These are phyloP conservation scores for Herpomyces periplanetae DNA, from an alignment of 2,329 filamentous ascomycete species.

Conservation along the genomic window DNA sequence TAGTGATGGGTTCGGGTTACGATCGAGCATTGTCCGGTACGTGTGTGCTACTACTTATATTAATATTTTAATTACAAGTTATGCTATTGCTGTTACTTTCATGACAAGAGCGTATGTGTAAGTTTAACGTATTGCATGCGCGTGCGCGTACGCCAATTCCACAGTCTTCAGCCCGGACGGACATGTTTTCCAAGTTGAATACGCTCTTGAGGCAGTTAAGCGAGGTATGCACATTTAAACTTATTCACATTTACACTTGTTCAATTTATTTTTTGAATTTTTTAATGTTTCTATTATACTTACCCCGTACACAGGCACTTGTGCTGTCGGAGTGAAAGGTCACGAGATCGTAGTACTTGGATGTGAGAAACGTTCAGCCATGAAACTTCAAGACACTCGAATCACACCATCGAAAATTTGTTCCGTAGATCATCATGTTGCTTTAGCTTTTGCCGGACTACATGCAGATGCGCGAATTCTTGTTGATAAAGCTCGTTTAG, in stretches of 20 bases:
- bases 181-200: slow-evolving; percentile 98
- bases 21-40: slow-evolving; percentile 94
- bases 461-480: slow-evolving; percentile 94
- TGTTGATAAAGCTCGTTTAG: slow-evolving; percentile 83
- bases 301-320: too few species aligned
- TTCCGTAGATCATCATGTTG: slow-evolving; percentile 74
- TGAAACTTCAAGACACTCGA: slow-evolving; percentile 96
- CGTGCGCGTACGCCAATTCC: slow-evolving; percentile 10
- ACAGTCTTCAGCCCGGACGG: slow-evolving; percentile 91
- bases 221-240: slow-evolving; percentile 20
- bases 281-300: too few species aligned
- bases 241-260: neutral
- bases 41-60: slow-evolving; percentile 6
- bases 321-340: slow-evolving; percentile 88
- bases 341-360: slow-evolving; percentile 72
- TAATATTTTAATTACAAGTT: slow-evolving; percentile 5
- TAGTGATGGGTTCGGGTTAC: slow-evolving; percentile 92
- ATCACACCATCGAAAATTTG: slow-evolving; percentile 98
- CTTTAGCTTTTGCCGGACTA: slow-evolving; percentile 77
- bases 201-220: slow-evolving; percentile 93
- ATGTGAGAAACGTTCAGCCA: slow-evolving; percentile 91
- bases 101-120: slow-evolving; percentile 6
- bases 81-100: slow-evolving; percentile 5
- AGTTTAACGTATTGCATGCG: slow-evolving; percentile 2
- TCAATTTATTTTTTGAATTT: too few species aligned